A percentile compares a stretch with the other conserved stretches of the same genome.
Evolutionary conservation across 2,329 filamentous ascomycete species (phyloP).

Genomic region (Beauveria rudraprayagi): DNA sequence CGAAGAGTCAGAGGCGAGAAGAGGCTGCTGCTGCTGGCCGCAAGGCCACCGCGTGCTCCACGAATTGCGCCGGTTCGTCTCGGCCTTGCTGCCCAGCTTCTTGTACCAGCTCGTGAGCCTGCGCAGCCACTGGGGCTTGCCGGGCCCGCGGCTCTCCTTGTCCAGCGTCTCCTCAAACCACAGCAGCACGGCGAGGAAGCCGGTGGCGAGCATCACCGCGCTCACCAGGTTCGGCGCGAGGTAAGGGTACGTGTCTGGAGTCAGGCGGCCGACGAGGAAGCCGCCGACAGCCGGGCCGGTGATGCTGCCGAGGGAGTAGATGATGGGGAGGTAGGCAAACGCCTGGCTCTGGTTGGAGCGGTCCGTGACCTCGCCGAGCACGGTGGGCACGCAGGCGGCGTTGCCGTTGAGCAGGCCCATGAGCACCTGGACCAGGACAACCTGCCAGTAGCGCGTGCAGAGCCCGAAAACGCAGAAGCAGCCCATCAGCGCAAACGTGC

Average conservation of each 20-base stretch:
- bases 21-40: constrained; percentile 21
- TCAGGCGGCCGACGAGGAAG: constrained; percentile 60
- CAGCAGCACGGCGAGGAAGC: constrained; percentile 65
- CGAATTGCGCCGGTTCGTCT: constrained; percentile 20
- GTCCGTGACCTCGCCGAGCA: constrained; percentile 89
- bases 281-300: constrained; percentile 90
- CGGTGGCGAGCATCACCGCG: constrained; percentile 61
- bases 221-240: constrained; percentile 75
- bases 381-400: constrained; percentile 87
- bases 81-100: neutral
- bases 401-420: constrained; percentile 97
- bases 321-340: constrained; percentile 88
- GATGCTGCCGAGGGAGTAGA: constrained; percentile 93
- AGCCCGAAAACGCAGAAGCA: constrained; percentile 87
- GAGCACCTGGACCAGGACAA: constrained; percentile 73
- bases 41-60: constrained; percentile 34
- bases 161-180: constrained; percentile 75
- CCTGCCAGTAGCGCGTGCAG: constrained; percentile 73
- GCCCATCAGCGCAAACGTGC: constrained; percentile 71
- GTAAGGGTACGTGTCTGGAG: constrained; percentile 64
- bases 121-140: constrained; percentile 26
- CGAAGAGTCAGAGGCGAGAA: constrained; percentile 21
- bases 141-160: constrained; percentile 21
- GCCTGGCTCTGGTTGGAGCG: constrained; percentile 88
- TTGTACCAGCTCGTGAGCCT: constrained; percentile 22